A percentile compares a stretch with the other conserved stretches of the same genome.
phyloP scores from a whole-genome alignment of 2,329 filamentous ascomycete genomes.

The Cladophialophora chaetospira region DNA sequence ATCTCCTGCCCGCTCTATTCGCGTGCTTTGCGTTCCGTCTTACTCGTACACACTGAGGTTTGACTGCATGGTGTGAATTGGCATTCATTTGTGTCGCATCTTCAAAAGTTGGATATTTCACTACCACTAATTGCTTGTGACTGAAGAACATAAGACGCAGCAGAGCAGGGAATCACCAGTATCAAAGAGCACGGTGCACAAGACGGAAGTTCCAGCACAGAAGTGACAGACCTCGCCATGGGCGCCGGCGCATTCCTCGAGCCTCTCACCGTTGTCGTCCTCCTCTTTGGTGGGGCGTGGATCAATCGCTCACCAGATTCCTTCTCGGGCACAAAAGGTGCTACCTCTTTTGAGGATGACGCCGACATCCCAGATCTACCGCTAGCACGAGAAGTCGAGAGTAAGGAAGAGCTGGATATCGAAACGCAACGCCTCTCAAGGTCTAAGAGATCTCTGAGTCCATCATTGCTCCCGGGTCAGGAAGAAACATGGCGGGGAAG shows the following conservation, averaged over 20 bases:
- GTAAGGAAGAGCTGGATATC: conserved; percentile 18
- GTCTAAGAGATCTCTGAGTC: conserved; percentile 39
- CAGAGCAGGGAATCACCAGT: neutral
- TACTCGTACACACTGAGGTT: neutral
- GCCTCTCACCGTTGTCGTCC: conserved; percentile 61
- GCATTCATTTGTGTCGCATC: neutral
- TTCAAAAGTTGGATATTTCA: neutral
- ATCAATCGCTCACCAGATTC: conserved; percentile 56
- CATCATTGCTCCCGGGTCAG: conserved; percentile 44
- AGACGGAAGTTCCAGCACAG: too few relatives aligned
- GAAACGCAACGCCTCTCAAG: conserved; percentile 21
- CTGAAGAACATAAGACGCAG: neutral
- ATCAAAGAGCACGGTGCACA: too few relatives aligned
- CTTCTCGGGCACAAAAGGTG: conserved; percentile 32
- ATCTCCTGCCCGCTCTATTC: neutral
- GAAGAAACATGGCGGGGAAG: conserved; percentile 56
- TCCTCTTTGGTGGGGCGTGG: conserved; percentile 64
- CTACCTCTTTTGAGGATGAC: conserved; percentile 19
- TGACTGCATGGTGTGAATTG: neutral
- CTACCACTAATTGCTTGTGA: neutral
- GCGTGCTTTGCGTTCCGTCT: neutral
- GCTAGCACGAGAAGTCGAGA: conserved; percentile 11
- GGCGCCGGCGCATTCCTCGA: conserved; percentile 61
- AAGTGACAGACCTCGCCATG: conserved; percentile 40
- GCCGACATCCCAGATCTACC: conserved; percentile 18